Conservation (phyloP, 768 basidiomycete genomes). For the Trametes punicea region DNA sequence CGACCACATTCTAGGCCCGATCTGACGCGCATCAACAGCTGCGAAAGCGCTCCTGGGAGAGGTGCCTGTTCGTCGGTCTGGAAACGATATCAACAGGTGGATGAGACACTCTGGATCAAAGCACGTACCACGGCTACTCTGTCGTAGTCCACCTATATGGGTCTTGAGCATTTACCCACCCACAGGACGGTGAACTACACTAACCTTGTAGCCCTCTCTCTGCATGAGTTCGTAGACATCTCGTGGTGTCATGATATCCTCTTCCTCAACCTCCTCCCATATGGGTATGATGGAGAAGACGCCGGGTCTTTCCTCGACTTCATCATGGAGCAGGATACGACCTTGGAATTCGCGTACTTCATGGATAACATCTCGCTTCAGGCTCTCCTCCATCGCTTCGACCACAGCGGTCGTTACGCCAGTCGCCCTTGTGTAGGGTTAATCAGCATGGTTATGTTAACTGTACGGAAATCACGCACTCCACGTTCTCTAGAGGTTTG, state of each 20-base stretch:
- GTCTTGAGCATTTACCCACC: neutral
- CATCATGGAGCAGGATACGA: slow-evolving; percentile 88
- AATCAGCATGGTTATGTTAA: neutral
- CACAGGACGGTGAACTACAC: slow-evolving; percentile 6
- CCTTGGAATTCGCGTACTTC: slow-evolving; percentile 75
- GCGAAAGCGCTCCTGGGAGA: slow-evolving; percentile 79
- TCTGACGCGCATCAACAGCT: slow-evolving; percentile 73
- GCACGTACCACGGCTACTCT: slow-evolving; percentile 83
- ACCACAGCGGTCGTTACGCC: slow-evolving; percentile 89
- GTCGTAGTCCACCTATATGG: slow-evolving; percentile 70
- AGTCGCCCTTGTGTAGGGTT: slow-evolving; percentile 64
- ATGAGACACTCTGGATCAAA: neutral
- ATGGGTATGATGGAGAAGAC: slow-evolving; percentile 88
- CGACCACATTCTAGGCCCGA: slow-evolving; percentile 42
- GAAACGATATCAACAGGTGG: neutral
- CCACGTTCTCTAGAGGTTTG: slow-evolving; percentile 89
- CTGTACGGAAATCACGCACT: slow-evolving; percentile 48
- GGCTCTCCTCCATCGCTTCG: slow-evolving; percentile 83
- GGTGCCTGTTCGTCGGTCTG: slow-evolving; percentile 98
- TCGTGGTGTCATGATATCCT: slow-evolving; percentile 83
- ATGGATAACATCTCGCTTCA: slow-evolving; percentile 83
- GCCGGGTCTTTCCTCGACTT: slow-evolving; percentile 90
- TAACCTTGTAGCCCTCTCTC: slow-evolving; percentile 73
- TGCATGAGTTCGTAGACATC: slow-evolving; percentile 76
- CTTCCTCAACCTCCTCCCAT: slow-evolving; percentile 84